Percentiles rank a stretch among this genome's conserved stretches.
Evolutionary conservation across 805 yeast genomes (phyloP).

Genomic region (Metschnikowia picachoensis): DNA sequence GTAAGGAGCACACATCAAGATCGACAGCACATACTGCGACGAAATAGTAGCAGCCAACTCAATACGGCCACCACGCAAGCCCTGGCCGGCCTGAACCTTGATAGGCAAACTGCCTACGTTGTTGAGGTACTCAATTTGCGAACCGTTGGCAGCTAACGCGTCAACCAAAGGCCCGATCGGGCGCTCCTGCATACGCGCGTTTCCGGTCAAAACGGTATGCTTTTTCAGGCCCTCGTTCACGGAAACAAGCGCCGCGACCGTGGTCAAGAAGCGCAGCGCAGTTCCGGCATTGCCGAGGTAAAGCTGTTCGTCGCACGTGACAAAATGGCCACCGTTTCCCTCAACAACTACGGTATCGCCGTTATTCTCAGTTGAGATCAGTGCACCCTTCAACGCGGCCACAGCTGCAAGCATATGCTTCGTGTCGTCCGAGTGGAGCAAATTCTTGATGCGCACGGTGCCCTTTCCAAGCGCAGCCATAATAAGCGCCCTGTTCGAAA

Average conservation of each 20-base stretch:
- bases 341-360: slow-evolving; percentile 85
- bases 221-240: slow-evolving; percentile 32
- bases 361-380: slow-evolving; percentile 75
- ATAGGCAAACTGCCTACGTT: slow-evolving; percentile 83
- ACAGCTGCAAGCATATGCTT: slow-evolving; percentile 92
- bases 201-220: slow-evolving; percentile 77
- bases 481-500: slow-evolving; percentile 90
- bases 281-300: slow-evolving; percentile 98
- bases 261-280: slow-evolving; percentile 89
- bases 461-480: slow-evolving; percentile 91
- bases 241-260: slow-evolving; percentile 83
- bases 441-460: slow-evolving; percentile 73
- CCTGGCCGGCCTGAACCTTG: slow-evolving; percentile 61
- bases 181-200: slow-evolving; percentile 94
- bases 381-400: slow-evolving; percentile 73
- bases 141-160: slow-evolving; percentile 80
- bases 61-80: slow-evolving; percentile 84
- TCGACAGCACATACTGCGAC: slow-evolving; percentile 94
- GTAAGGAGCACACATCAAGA: slow-evolving; percentile 96
- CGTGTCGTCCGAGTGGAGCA: slow-evolving; percentile 95
- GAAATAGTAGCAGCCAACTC: slow-evolving; percentile 95
- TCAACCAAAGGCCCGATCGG: slow-evolving; percentile 96
- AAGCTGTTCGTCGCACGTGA: slow-evolving; percentile 61
- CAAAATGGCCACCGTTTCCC: slow-evolving; percentile 78
- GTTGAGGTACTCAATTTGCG: slow-evolving; percentile 66